Evolutionary conservation across 768 basidiomycete genomes (phyloP).

Genomic region (Saitozyma sp.): DNA sequence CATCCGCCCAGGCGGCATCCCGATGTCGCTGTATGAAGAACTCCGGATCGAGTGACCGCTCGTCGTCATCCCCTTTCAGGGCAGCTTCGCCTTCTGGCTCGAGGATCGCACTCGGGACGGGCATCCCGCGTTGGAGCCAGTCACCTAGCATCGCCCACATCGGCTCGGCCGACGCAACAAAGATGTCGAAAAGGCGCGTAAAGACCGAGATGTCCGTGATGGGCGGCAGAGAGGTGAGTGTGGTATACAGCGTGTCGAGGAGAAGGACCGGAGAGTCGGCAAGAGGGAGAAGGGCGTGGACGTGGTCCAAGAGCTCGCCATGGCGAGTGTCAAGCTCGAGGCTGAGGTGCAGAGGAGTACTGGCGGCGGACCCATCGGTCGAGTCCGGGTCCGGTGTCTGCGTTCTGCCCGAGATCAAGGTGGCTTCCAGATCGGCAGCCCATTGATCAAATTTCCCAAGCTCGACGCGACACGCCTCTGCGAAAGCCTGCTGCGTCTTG

Average conservation of each 20-base stretch:
- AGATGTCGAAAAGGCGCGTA: conserved; percentile 7
- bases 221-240: conserved; percentile 1
- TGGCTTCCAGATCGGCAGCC: conserved; percentile 26
- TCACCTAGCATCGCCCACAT: conserved; percentile 32
- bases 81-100: background rate
- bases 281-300: conserved; percentile 13
- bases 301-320: conserved; percentile 13
- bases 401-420: conserved; percentile 13
- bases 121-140: conserved; percentile 40
- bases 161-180: conserved; percentile 25
- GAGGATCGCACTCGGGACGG: conserved; percentile 21
- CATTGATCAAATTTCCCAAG: conserved; percentile 16
- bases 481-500: conserved; percentile 37
- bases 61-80: conserved; percentile 10
- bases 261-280: conserved; percentile 18
- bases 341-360: conserved; percentile 21
- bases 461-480: conserved; percentile 24
- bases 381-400: conserved; percentile 1
- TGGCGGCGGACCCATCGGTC: background rate
- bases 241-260: conserved; percentile 26
- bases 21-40: conserved; percentile 37
- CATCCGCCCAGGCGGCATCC: conserved; percentile 45
- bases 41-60: conserved; percentile 25
- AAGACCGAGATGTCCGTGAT: background rate
- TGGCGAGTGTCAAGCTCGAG: conserved; percentile 14